Evolutionary conservation across 2,329 filamentous ascomycete species (phyloP).

Genomic region (Colletotrichum gigasporum): DNA sequence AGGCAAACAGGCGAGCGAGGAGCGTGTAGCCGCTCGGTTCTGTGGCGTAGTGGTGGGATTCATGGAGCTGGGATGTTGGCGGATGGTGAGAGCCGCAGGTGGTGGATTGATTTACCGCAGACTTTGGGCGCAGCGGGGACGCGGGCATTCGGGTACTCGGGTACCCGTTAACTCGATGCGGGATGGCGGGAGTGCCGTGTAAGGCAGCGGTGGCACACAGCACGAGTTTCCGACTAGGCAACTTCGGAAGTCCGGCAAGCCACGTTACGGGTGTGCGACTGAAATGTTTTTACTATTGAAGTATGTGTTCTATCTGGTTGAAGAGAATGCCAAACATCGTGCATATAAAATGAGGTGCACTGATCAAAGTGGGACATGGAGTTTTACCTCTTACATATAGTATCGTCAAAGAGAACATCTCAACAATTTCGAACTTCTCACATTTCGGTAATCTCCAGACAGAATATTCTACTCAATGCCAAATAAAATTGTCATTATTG

Average conservation of each 20-base stretch:
- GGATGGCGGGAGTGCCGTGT: too few relatives aligned
- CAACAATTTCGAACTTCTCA: too few relatives aligned
- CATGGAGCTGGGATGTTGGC: not conserved
- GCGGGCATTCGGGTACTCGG: conserved; percentile 29
- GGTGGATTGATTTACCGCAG: not conserved
- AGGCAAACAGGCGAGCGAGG: conserved; percentile 57
- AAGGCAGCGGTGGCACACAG: too few relatives aligned
- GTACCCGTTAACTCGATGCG: conserved; percentile 9
- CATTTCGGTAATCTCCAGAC: too few relatives aligned
- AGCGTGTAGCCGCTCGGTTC: conserved; percentile 32
- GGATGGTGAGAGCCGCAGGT: not conserved
- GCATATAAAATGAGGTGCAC: too few relatives aligned
- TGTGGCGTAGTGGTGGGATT: not conserved
- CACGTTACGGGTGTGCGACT: too few relatives aligned
- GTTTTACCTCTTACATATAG: too few relatives aligned
- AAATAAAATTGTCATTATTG: conserved; percentile 36
- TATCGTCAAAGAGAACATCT: too few relatives aligned
- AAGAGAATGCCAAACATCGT: too few relatives aligned
- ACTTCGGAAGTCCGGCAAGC: not conserved
- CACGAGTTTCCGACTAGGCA: not conserved
- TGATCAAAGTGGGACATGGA: too few relatives aligned
- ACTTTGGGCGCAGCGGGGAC: conserved; percentile 3
- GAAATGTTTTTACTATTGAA: too few relatives aligned
- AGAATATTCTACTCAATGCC: not conserved
- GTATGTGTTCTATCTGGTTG: too few relatives aligned